Base-by-base conservation (phyloP, 2,329 filamentous ascomycete genomes). In the Botryosphaeria dothidea region DNA sequence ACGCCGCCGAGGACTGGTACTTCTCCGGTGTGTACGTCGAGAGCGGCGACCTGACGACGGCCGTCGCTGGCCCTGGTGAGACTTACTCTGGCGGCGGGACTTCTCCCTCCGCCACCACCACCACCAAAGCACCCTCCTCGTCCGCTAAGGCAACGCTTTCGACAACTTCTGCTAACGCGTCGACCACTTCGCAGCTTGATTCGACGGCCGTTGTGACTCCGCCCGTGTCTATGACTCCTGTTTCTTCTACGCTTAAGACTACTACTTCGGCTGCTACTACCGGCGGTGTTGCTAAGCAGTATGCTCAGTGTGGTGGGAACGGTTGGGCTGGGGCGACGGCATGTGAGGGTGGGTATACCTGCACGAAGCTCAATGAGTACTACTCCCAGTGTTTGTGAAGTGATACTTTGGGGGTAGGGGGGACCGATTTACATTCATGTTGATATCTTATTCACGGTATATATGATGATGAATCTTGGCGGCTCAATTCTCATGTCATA, bases 11-110 rank as follows among this genome's bases (percentile, higher is more conserved):
- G 80, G 89, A 92, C 72, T 88, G 88, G 80, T 91, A 86, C 74
- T 92, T 90, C 78, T 88, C 85, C 3, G 89, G 90, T 8, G 86
- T 91, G 3, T 92, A 90, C 71, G 82, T 92, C 56, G 90, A 92
- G 82, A 82, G 79, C 52, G 87, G 85, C 3, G 72, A n/a, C 6
- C n/a, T 76, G 8, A 76, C 73, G 0, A 71, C 67, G 23, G 66
- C 66, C 7, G 66, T 74, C 17, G 51, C 64, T 19, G 71, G 71
- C 9, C 68, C 72, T 29, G 67, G 64, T 62, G 45, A 62, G 58
- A 27, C 8, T 21, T 46, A 19, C n/a, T 23, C 54, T 54, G 61
- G 61, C 7, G 65, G 64, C 29, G 46, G 58, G 5, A 62, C 60
- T 48, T 48, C 65, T 49, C 21, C 41, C 17, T 62, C 58, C 21